Evolutionary conservation across 345 rosid genomes (phyloP), one percentile per base, ranked within the genome.

Genomic region (Corchorus olitorius): DNA sequence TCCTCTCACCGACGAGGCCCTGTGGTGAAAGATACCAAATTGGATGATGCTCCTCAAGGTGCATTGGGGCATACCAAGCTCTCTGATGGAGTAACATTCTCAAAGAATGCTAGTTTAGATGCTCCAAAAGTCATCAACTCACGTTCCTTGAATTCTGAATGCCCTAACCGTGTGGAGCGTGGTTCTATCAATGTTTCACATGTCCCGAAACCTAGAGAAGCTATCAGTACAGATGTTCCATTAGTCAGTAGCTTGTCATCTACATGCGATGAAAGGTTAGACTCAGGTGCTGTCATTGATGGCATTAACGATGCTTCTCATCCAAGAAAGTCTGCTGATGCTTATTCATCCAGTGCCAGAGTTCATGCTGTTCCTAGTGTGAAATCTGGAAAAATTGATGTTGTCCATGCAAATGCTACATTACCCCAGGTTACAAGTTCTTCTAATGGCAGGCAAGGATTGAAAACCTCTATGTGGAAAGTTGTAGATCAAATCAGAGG

Each of bases 401-500:
- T 77, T 75, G 73, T 70, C 62, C 77, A 79, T 80, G 77, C 66
- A 53, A 80, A 64, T 78, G 76, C 89, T 45, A 67, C 73, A 60
- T 53, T 78, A 50, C 34, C 82, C 69, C 81, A 52, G 58, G 72
- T 15, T 63, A 69, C 76, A 74, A 83, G 77, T 56, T 68, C 89
- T 67, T 56, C 85, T 49, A 84, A 80, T 66, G 84, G 83, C 78
- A 72, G 61, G 71, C 81, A 59, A 76, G 88, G 90, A 22, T 64
- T 90, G 80, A 90, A 89, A 84, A 83, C 89, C 68, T 95, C 96
- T 66, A 70, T 86, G 78, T 39, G 69, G 81, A 92, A 86, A 81
- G 92, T 81, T 80, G 92, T 85, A 79, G 97, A 91, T 75, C 93
- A 91, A 75, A 75, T 88, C 50, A 87, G 86, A 82, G 90, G 89